Evolutionary conservation across 495 filamentous ascomycete species (phyloP), one percentile per base, ranked within the genome.

Genomic region (Chaetomium tenue): DNA sequence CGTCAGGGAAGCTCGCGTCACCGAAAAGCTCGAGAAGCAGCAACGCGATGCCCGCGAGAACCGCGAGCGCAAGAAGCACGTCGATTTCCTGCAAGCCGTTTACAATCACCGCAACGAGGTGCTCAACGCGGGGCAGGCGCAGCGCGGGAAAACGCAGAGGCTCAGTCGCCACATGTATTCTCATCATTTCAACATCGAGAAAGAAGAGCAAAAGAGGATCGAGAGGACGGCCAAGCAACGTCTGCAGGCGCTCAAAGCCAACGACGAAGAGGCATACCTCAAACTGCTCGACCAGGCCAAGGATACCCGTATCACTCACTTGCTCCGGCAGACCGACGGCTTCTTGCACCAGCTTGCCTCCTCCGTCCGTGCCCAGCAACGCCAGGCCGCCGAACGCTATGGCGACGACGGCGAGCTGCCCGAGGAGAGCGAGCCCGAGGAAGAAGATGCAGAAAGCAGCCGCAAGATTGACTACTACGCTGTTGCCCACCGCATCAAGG

Each of bases 251-350:
- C 81, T 98, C 77, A 98, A 96, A 79, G 92, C 93, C 68, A 96
- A 98, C 86, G 93, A 98, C 76, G 94, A 98, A 81, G 94, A 97
- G 75, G 95, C 94, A 0, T 98, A 98, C 73, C 81, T 98, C 70
- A 97, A 97, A 73, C 81, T 98, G 66, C 87, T 98, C 67, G 94
- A 93, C 72, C 93, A 98, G 73, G 95, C 94, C 64, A 98, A 98
- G 80, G 94, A 98, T 81, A 97, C 92, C 23, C 93, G 94, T 87
- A 98, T 98, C 69, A 94, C 95, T 18, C 94, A 98, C 73, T 83
- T 98, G 63, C 86, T 98, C 39, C 90, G 88, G 67, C 94, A 98
- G 78, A 98, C 94, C 39, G 93, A 98, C 75, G 92, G 91, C 54
- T 98, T 98, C 84, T 83, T 98, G 76, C 89, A 92, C 60, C 93